These are phyloP conservation scores for Neoscytalidium dimidiatum DNA, from an alignment of 2,329 filamentous ascomycete genomes.

Conservation along the genomic window DNA sequence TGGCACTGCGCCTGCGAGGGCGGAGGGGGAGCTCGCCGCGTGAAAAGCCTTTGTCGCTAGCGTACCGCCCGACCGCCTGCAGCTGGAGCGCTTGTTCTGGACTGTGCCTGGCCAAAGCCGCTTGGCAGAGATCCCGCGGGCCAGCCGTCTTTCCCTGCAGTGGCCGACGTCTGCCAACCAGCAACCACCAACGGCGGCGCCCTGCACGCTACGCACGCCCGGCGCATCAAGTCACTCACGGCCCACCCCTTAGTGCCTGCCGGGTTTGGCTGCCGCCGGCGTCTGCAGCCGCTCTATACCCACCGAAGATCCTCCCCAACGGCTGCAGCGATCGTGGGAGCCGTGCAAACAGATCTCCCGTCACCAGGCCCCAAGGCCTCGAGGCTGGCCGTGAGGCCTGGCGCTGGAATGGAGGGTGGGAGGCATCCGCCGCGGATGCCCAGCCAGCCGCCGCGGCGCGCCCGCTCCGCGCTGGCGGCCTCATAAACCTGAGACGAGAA, in stretches of 20 bases:
- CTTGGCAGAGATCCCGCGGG: neutral
- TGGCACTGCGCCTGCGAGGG: too few relatives aligned
- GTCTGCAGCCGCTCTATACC: neutral
- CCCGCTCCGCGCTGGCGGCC: neutral
- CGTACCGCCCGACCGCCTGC: neutral
- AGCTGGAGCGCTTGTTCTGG: neutral
- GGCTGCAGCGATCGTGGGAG: slow-evolving; percentile 11
- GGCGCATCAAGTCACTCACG: slow-evolving; percentile 1
- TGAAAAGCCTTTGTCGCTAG: neutral
- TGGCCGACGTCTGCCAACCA: neutral
- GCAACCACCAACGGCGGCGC: neutral
- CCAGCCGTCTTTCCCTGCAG: neutral
- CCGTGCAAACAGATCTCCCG: slow-evolving; percentile 6
- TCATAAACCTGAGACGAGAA: slow-evolving; percentile 9
- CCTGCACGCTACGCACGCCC: slow-evolving; percentile 1
- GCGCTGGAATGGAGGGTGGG: neutral
- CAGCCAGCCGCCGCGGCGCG: neutral
- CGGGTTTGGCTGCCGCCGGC: neutral
- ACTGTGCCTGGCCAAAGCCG: neutral
- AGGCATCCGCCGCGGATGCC: neutral
- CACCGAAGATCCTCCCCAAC: slow-evolving; percentile 13
- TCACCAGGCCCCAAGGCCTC: neutral
- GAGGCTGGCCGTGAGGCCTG: neutral
- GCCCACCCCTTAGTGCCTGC: neutral
- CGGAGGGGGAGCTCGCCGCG: neutral